Conservation (phyloP, 345 rosid genomes). For the Populus tremula region DNA sequence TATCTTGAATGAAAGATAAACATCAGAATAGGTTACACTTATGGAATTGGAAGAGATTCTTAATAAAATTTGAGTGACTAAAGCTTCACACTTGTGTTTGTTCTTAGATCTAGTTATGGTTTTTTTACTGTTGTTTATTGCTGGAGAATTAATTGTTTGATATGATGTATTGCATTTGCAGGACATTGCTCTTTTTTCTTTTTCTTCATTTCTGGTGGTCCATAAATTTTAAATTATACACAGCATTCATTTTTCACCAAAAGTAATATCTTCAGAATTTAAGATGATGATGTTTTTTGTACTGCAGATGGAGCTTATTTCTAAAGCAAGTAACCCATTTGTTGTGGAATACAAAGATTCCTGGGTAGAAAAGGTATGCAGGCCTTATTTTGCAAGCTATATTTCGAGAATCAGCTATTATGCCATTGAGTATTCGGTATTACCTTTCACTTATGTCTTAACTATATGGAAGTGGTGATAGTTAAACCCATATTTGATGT, state of each 20-base stretch:
- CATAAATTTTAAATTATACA: neutral
- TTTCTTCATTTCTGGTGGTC: neutral
- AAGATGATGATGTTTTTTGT: constrained; percentile 14
- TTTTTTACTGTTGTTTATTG: neutral
- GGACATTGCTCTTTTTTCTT: neutral
- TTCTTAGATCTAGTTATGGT: neutral
- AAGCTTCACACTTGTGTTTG: neutral
- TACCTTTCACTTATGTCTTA: neutral
- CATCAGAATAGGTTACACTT: neutral
- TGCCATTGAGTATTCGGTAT: neutral
- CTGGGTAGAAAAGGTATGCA: constrained; percentile 92
- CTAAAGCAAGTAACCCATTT: constrained; percentile 37
- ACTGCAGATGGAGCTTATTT: constrained; percentile 93
- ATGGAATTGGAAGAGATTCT: neutral
- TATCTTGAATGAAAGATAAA: neutral
- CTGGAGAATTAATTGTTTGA: neutral
- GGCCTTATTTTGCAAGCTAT: neutral
- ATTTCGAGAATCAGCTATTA: no score
- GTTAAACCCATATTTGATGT: neutral
- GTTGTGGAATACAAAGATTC: constrained; percentile 66
- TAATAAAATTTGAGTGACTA: neutral
- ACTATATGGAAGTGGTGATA: neutral
- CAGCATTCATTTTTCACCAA: neutral
- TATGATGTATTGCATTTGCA: neutral
- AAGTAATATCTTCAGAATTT: neutral